Evolutionary conservation across 139 green algal species (phyloP), one percentile per base, ranked within the genome.

Genomic region (Chlamydomonas schloesseri): DNA sequence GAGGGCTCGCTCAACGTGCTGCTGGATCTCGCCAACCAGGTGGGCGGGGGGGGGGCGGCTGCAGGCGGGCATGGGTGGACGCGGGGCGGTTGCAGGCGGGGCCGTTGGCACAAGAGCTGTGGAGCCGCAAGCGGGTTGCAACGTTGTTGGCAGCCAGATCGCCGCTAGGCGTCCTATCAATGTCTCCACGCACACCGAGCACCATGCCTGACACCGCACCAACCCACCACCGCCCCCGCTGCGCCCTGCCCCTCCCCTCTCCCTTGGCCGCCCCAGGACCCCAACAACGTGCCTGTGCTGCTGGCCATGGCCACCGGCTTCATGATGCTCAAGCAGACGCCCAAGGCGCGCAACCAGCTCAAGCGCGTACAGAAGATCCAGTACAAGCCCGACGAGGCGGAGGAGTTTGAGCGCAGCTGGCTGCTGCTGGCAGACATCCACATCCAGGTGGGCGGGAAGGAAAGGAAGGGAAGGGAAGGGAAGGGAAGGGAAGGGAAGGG

Each of bases 351-450:
- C 57, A 95, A 95, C 88, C 88, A 94, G 86, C 87, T 94, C 29
- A 94, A 95, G 88, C 93, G 92, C 11, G 87, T 96, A 26, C 81
- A 91, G 67, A 97, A 97, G 89, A 94, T 97, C 57, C 89, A 77
- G 31, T 97, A 95, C 92, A 95, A 93, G 70, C 84, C 91, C 3
- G 91, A 95, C 24, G 91, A 96, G 58, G 93, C 87, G 42, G 94
- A 97, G 33, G 92, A 97, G 78, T 97, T 96, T 89, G 94, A 97
- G 92, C 88, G 91, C 20, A 82, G 88, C 36, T 98, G 95, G 95
- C 94, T 98, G 75, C 84, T 96, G 84, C 91, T 98, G 50, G 94
- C 94, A 33, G 93, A 97, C 78, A 96, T 97, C 53, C 90, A 98
- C 84, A 94, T 97, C 50, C 88, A 94, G 88, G 90, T 88, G 64